A percentile compares a stretch with the other conserved stretches of the same genome.
Evolutionary conservation across 192 early-diverging fungal species (phyloP).

Genomic region (Cetraspora pellucida): DNA sequence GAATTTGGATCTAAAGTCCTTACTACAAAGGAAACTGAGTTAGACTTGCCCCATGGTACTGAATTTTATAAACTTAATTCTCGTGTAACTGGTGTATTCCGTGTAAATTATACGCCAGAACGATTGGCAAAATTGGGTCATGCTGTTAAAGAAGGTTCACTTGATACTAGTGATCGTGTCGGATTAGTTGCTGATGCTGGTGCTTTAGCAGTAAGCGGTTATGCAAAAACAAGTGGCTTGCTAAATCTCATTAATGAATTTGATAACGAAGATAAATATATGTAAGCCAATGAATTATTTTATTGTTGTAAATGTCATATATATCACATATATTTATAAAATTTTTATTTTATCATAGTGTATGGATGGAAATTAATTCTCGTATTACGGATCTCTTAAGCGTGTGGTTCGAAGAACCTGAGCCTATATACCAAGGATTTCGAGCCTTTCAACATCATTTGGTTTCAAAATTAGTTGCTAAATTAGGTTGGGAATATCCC

Average conservation of each 20-base stretch:
- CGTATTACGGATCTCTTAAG: slow-evolving; percentile 60
- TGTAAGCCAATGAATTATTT: slow-evolving; percentile 43
- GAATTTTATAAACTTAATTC: slow-evolving; percentile 87
- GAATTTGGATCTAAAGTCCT: slow-evolving; percentile 40
- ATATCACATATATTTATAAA: slow-evolving; percentile 11
- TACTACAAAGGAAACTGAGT: slow-evolving; percentile 46
- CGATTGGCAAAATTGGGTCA: slow-evolving; percentile 55
- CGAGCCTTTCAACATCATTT: slow-evolving; percentile 68
- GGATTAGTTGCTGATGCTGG: slow-evolving; percentile 84
- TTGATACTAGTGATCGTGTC: slow-evolving; percentile 71
- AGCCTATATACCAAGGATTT: slow-evolving; percentile 63
- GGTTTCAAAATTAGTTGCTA: slow-evolving; percentile 71
- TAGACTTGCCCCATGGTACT: slow-evolving; percentile 54
- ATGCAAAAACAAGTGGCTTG: slow-evolving; percentile 71
- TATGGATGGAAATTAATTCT: slow-evolving; percentile 67
- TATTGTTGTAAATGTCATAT: background rate
- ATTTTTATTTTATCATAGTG: slow-evolving; percentile 46
- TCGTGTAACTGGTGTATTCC: slow-evolving; percentile 79
- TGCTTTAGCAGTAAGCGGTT: slow-evolving; percentile 76
- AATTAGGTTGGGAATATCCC: slow-evolving; percentile 78
- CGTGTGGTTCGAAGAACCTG: slow-evolving; percentile 70
- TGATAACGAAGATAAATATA: slow-evolving; percentile 77
- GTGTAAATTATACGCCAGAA: slow-evolving; percentile 72
- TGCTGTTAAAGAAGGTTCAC: slow-evolving; percentile 60
- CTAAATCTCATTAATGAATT: slow-evolving; percentile 76